Evolutionary conservation across 768 basidiomycete genomes (phyloP).

Genomic region (Trametopsis cervina): DNA sequence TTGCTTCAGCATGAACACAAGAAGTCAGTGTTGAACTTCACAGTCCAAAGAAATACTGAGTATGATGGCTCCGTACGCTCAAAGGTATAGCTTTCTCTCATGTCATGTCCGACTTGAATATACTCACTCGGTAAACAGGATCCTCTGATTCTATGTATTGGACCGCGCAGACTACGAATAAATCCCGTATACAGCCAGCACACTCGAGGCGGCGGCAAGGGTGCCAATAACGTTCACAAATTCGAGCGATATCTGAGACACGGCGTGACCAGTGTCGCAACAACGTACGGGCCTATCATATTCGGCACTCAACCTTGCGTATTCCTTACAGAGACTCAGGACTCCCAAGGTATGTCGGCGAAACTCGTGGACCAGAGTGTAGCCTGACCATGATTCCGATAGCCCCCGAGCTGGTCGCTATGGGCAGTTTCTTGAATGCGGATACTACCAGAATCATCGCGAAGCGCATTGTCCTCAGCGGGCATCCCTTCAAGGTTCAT

Average conservation of each 20-base stretch:
- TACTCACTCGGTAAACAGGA: slow-evolving; percentile 43
- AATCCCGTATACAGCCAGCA: slow-evolving; percentile 93
- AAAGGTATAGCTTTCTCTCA: slow-evolving; percentile 46
- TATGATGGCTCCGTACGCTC: slow-evolving; percentile 84
- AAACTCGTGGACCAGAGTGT: not conserved
- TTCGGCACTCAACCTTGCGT: slow-evolving; percentile 84
- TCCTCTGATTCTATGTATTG: slow-evolving; percentile 81
- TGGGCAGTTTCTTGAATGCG: slow-evolving; percentile 79
- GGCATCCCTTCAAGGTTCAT: slow-evolving; percentile 96
- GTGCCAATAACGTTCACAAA: slow-evolving; percentile 96
- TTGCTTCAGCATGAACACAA: slow-evolving; percentile 96
- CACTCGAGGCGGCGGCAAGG: slow-evolving; percentile 82
- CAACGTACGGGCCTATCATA: slow-evolving; percentile 80
- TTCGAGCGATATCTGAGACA: slow-evolving; percentile 87
- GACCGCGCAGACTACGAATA: slow-evolving; percentile 76
- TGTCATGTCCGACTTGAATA: not conserved
- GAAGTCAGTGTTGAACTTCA: slow-evolving; percentile 85
- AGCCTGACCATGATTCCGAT: not conserved
- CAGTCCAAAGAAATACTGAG: slow-evolving; percentile 93
- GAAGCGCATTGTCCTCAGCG: slow-evolving; percentile 92
- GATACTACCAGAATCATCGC: slow-evolving; percentile 89
- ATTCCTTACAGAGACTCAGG: slow-evolving; percentile 62
- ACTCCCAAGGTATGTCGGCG: slow-evolving; percentile 53
- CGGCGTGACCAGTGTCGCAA: slow-evolving; percentile 75
- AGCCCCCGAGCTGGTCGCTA: slow-evolving; percentile 85